Evolutionary conservation across 495 filamentous ascomycete genomes (phyloP).

Genomic region (Annulohypoxylon nitens): DNA sequence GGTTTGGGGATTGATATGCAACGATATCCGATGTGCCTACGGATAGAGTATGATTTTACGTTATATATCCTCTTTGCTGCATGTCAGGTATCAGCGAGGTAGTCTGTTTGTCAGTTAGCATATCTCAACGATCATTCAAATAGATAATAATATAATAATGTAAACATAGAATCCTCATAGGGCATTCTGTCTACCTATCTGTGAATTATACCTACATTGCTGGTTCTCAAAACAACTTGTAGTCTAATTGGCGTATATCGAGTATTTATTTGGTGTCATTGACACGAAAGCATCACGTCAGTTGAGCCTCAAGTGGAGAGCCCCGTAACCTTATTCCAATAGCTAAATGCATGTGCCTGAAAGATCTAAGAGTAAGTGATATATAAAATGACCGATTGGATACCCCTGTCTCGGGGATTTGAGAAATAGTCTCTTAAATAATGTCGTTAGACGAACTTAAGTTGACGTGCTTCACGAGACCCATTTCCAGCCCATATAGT

Average conservation of each 20-base stretch:
- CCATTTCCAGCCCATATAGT: slow-evolving; percentile 21
- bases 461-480: slow-evolving; percentile 41
- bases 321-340: slow-evolving; percentile 24
- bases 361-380: slow-evolving; percentile 14
- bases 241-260: no score
- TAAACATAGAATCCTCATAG: background rate
- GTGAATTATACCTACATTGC: background rate
- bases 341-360: slow-evolving; percentile 28
- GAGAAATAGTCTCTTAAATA: background rate
- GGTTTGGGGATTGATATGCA: slow-evolving; percentile 31
- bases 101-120: slow-evolving; percentile 22
- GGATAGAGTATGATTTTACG: slow-evolving; percentile 14
- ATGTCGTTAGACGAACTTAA: slow-evolving; percentile 35
- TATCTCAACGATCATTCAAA: slow-evolving; percentile 26
- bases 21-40: slow-evolving; percentile 36
- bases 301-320: slow-evolving; percentile 41
- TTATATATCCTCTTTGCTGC: slow-evolving; percentile 21
- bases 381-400: slow-evolving; percentile 28
- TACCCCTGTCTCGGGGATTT: background rate
- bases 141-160: slow-evolving; percentile 38
- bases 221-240: background rate
- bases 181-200: no score
- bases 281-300: background rate
- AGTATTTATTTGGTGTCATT: background rate
- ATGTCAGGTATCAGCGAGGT: slow-evolving; percentile 25